These are phyloP conservation scores for Diaporthe ampelina DNA, from an alignment of 2,329 filamentous ascomycete genomes.

Conservation along the genomic window DNA sequence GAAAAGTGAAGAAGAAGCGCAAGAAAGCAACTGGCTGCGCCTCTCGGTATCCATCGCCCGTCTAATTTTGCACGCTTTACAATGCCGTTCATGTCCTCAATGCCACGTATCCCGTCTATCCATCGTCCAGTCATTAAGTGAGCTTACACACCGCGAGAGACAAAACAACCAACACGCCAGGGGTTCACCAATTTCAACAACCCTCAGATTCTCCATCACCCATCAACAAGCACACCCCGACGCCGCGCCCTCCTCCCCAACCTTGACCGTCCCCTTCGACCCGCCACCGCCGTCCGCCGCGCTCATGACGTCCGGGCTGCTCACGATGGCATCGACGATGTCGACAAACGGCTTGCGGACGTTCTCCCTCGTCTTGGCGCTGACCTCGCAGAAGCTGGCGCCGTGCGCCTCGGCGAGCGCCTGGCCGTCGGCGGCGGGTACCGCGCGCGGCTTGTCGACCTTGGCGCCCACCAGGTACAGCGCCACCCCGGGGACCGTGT, in stretches of 20 bases:
- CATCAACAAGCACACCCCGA: slow-evolving; percentile 46
- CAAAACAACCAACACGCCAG: neutral
- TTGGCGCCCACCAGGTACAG: slow-evolving; percentile 68
- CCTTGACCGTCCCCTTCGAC: slow-evolving; percentile 48
- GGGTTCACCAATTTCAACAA: neutral
- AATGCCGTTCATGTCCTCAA: slow-evolving; percentile 49
- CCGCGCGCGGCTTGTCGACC: slow-evolving; percentile 63
- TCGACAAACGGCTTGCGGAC: slow-evolving; percentile 66
- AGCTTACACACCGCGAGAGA: neutral
- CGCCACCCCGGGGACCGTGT: slow-evolving; percentile 63
- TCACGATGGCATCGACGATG: slow-evolving; percentile 64
- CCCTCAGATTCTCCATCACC: neutral
- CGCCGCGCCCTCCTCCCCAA: slow-evolving; percentile 43
- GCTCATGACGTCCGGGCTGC: slow-evolving; percentile 58
- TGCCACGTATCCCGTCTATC: slow-evolving; percentile 22
- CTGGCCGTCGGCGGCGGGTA: slow-evolving; percentile 62
- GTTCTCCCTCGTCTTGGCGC: slow-evolving; percentile 66
- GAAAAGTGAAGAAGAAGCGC: slow-evolving; percentile 11
- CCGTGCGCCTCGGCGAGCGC: slow-evolving; percentile 61
- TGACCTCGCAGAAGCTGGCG: slow-evolving; percentile 66
- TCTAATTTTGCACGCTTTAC: slow-evolving; percentile 40
- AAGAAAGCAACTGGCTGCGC: neutral
- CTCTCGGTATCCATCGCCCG: slow-evolving; percentile 19
- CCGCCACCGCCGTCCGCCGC: slow-evolving; percentile 44
- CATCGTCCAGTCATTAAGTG: slow-evolving; percentile 29